Base-by-base conservation (phyloP, 495 filamentous ascomycete species). In the Tuber aestivum region DNA sequence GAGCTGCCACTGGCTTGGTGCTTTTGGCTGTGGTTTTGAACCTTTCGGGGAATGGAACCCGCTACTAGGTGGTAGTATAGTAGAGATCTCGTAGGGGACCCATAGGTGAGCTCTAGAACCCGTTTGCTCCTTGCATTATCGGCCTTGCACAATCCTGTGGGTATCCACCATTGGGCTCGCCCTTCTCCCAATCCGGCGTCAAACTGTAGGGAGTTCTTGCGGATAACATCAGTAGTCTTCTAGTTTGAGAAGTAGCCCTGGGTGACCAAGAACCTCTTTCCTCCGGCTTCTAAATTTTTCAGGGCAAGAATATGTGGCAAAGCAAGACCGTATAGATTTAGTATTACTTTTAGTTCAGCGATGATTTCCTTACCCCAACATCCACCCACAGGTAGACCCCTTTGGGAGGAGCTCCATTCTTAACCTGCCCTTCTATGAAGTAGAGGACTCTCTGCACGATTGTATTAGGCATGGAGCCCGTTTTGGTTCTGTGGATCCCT, bases 221-320 rank as follows among this genome's bases (percentile, higher is more conserved):
- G 85, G 72, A 93, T 86, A 42, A 90, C 85, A 73, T 94, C 88
- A 2, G 83, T 87, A 75, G 93, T 86, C 40, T 90, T 86, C 83
- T 90, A 89, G 83, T 92, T 91, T 38, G 86, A 87, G 79, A 90
- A 90, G 72, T 87, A 86, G 14, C 92, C 91, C 27, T 76, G 75
- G 7, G 76, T 76, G 1, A 88, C 86, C 38, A 90, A 82, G 84
- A 95, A 91, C 70, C 92, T 85, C 83, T 94, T 89, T 41, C 87
- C 87, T 8, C 87, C 89, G 27, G 92, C 93, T 71, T 90, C 89
- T 1, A 88, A 83, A 3, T 89, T 84, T 74, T 93, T 91, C 38
- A 91, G 90, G 6, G 92, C 91, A 44, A 87, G 86, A 21, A 94
- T 87, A 82, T 95, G 93, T 2, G 91, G 91, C 16, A 89, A 83